Base-by-base conservation (phyloP, 352 stramenopile species). In the Albugo laibachii region DNA sequence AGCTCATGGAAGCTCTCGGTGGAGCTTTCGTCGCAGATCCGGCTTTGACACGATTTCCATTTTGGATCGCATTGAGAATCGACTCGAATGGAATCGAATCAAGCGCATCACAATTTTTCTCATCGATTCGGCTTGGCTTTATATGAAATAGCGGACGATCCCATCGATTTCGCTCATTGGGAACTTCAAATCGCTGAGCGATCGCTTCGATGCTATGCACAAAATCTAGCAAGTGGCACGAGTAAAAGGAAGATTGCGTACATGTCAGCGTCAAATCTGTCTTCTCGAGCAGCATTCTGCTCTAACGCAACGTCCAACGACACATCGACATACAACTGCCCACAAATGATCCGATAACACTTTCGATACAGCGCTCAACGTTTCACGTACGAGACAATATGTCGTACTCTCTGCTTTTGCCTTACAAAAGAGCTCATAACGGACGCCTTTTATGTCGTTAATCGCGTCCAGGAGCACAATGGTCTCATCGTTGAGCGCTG, bases 381-480 rank as follows among this genome's bases (percentile, higher is more conserved):
- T 44, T 19, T 38, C 19, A 40, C 57, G 47, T 48, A 78, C 62
- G 48, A 96, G 80, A 42, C 85, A 93, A 63, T 96, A 93, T 11
- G 73, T 81, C 48, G 89, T 86, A 58, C 67, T 83, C 52, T 86
- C 72, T 19, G 85, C 80, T 40, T 93, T 94, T 4, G 83, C 84
- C 42, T 95, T 85, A 66, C 89, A 97, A 58, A 94, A 94, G 27
- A 97, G 66, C 59, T 97, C 86, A 61, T 97, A 97, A 41, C 87
- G 68, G 65, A 84, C 94, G 45, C 89, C 89, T 55, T 97, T 96
- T 58, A 95, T 96, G 56, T 96, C 95, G 60, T 96, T 96, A 31
- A 95, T 57, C 13, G 83, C 87, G 63, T 97, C 88, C 45, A 96
- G 62, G 61, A 97, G 77, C 2, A 96, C 81, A 37, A 97, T 68